phyloP scores from a whole-genome alignment of 768 basidiomycete species.

The Calvatia gigantea region DNA sequence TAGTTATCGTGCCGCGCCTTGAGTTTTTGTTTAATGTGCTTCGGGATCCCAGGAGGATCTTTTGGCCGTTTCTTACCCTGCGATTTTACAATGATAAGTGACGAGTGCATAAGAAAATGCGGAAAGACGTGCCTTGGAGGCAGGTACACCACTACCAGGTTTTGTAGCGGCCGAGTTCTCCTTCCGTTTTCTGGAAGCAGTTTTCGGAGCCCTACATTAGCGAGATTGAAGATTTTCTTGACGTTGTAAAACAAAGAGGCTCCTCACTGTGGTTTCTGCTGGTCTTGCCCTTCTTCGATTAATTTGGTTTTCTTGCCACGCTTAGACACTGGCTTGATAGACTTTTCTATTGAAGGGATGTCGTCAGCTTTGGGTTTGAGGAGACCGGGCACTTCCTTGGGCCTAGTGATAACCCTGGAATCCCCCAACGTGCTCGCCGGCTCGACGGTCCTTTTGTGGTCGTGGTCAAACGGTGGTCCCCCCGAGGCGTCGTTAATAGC shows the following conservation, averaged over 20 bases:
- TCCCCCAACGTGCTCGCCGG: too few species aligned
- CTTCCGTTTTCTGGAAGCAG: slow-evolving; percentile 28
- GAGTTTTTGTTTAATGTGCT: background rate
- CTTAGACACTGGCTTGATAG: too few species aligned
- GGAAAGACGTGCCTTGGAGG: slow-evolving; percentile 4
- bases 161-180: slow-evolving; percentile 23
- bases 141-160: background rate
- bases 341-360: too few species aligned
- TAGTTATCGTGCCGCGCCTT: background rate
- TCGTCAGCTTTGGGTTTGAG: too few species aligned
- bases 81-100: too few species aligned
- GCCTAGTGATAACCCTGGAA: too few species aligned
- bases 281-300: slow-evolving; percentile 17
- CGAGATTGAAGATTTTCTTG: background rate
- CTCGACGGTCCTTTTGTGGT: too few species aligned
- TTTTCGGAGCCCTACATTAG: slow-evolving; percentile 1
- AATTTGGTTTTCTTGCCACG: slow-evolving; percentile 12
- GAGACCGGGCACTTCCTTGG: too few species aligned
- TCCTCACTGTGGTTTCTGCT: background rate
- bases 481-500: background rate
- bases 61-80: background rate
- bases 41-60: background rate
- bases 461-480: background rate
- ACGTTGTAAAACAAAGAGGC: background rate
- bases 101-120: background rate